phyloP scores from a whole-genome alignment of 441 rosid genomes.

The Raphanus hybrid region DNA sequence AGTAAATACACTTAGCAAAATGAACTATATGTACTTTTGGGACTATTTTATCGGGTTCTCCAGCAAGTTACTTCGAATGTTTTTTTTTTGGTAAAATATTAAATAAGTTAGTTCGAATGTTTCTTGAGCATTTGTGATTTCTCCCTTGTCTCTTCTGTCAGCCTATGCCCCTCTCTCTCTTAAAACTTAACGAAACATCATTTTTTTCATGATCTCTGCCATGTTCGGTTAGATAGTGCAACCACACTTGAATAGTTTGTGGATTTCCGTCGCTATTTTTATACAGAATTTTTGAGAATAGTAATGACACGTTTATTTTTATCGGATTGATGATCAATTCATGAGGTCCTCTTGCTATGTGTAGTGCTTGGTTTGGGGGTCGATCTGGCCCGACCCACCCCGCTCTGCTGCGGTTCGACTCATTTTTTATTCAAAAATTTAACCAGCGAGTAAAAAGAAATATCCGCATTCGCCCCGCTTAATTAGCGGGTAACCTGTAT shows the following conservation, averaged over 20 bases:
- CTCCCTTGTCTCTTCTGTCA: not conserved
- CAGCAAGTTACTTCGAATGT: no score
- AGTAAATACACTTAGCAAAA: not conserved
- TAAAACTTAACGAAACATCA: not conserved
- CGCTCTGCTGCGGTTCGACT: no score
- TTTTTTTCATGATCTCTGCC: not conserved
- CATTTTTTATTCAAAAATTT: no score
- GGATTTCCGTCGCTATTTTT: not conserved
- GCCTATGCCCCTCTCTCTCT: not conserved
- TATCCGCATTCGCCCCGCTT: no score
- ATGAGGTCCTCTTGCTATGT: not conserved
- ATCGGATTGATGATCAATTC: not conserved
- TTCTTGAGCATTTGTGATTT: not conserved
- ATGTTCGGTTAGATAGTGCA: constrained; percentile 1
- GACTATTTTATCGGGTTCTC: not conserved
- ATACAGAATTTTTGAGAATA: not conserved
- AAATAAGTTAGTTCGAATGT: not conserved
- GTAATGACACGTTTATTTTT: not conserved
- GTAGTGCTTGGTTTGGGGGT: no score
- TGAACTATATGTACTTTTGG: not conserved
- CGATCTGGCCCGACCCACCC: no score
- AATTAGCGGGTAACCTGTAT: no score
- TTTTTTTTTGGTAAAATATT: no score
- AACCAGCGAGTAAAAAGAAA: no score
- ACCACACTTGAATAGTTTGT: not conserved